Percentiles rank a stretch among this genome's conserved stretches.
phyloP scores from a whole-genome alignment of 192 early-diverging fungal genomes.

The Phlyctochytrium arcticum region DNA sequence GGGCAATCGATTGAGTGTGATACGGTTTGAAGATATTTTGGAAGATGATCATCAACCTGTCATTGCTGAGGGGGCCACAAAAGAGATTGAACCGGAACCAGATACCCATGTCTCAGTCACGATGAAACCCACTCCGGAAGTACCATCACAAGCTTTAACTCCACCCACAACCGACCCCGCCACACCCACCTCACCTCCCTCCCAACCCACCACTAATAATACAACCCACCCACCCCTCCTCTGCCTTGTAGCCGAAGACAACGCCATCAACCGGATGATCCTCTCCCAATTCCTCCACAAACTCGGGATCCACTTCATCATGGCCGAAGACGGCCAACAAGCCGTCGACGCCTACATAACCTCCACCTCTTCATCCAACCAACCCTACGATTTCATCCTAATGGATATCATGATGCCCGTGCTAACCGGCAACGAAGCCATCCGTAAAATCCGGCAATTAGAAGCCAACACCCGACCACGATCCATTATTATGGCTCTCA shows the following conservation, averaged over 20 bases:
- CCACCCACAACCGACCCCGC: background rate
- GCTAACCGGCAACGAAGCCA: background rate
- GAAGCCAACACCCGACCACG: background rate
- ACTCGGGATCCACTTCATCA: constrained; percentile 1
- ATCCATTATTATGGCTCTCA: constrained; percentile 1
- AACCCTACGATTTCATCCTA: constrained; percentile 1
- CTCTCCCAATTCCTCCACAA: constrained; percentile 14
- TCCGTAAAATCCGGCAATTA: background rate
- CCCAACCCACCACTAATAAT: no score
- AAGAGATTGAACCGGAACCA: background rate
- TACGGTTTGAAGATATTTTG: no score
- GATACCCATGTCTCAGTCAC: background rate
- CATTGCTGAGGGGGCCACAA: no score
- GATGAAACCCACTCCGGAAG: background rate
- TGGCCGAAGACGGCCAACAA: constrained; percentile 2
- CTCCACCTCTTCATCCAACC: background rate
- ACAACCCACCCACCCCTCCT: background rate
- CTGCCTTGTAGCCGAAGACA: constrained; percentile 18
- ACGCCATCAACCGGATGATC: constrained; percentile 20
- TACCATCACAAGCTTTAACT: background rate
- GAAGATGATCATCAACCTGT: no score
- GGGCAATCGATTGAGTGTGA: no score
- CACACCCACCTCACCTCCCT: no score
- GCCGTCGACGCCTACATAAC: background rate
- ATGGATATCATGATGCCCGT: constrained; percentile 12